Evolutionary conservation across 148 eudicot species (phyloP).

Genomic region (Chenopodium album): DNA sequence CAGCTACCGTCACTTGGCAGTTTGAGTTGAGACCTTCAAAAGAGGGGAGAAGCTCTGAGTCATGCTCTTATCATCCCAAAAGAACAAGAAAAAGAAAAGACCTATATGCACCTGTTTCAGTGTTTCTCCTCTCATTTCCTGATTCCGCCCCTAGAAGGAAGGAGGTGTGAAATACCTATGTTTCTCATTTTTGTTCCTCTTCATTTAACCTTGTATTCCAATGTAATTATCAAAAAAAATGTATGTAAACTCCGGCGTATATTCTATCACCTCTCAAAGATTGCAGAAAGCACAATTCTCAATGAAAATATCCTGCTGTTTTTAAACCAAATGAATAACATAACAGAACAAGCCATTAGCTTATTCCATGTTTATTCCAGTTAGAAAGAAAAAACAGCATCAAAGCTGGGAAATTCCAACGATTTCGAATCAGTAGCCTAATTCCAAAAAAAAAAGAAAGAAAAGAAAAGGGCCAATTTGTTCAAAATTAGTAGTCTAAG

Average conservation of each 20-base stretch:
- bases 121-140: conserved; percentile 20
- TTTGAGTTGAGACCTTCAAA: conserved; percentile 36
- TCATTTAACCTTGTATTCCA: conserved; percentile 9
- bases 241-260: conserved; percentile 25
- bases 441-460: background rate
- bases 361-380: background rate
- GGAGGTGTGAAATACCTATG: conserved; percentile 35
- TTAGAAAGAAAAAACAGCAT: background rate
- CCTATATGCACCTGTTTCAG: background rate
- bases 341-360: background rate
- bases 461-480: background rate
- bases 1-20: conserved; percentile 66
- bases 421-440: conserved; percentile 1
- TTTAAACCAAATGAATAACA: background rate
- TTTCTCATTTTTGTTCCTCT: conserved; percentile 7
- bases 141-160: conserved; percentile 30
- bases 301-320: background rate
- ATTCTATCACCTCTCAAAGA: conserved; percentile 21
- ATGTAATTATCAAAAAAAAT: conserved; percentile 13
- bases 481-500: conserved; percentile 36
- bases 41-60: conserved; percentile 5
- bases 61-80: conserved; percentile 12
- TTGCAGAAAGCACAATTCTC: conserved; percentile 9
- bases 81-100: conserved; percentile 10
- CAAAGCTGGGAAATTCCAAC: background rate